Base-by-base conservation (phyloP, 2,329 filamentous ascomycete species). In the Myriosclerotinia scirpicola region DNA sequence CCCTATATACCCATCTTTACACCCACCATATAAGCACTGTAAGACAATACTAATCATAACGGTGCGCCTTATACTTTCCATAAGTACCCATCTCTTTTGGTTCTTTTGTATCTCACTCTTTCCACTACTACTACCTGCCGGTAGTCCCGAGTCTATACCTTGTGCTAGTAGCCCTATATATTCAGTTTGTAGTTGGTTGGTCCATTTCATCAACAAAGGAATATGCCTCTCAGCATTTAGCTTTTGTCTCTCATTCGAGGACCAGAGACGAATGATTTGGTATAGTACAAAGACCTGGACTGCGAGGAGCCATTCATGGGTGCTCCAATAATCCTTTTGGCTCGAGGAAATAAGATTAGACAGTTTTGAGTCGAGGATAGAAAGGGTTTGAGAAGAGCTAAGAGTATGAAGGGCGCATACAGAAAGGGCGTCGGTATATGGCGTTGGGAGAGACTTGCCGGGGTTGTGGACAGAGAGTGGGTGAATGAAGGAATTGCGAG, bases 51-150 rank as follows among this genome's bases (percentile, higher is more conserved):
- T 69, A 17, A 71, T 66, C 59, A 72, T 69, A 7, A 71, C 53
- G 1, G 74, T 73, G 1, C 77, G 73, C 22, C 77, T 69, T 30
- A 76, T 72, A 53, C 75, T 76, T 67, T 78, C 77, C 11, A 73
- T 65, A n/a, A 78, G 52, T 8, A 78, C 67, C 77, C 77, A 79
- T 17, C 26, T 34, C 17, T 48, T 34, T n/a, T n/a, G n/a, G 15
- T 55, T 40, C 30, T 67, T 63, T 3, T 56, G 34, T 9, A 54
- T 42, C n/a, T 56, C 53, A 5, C 60, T 36, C 34, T 22, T 42
- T 4, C 15, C 34, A n/a, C 17, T 12, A 38, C 26, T 4, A 14
- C n/a, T 5, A 15, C 15, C 40, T 46, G 17, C 20, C 2, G 14
- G 11, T 15, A 26, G 8, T 5, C 15, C 15, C 22, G 9, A n/a